Evolutionary conservation across 345 rosid species (phyloP).

Genomic region (Brassica carinata): DNA sequence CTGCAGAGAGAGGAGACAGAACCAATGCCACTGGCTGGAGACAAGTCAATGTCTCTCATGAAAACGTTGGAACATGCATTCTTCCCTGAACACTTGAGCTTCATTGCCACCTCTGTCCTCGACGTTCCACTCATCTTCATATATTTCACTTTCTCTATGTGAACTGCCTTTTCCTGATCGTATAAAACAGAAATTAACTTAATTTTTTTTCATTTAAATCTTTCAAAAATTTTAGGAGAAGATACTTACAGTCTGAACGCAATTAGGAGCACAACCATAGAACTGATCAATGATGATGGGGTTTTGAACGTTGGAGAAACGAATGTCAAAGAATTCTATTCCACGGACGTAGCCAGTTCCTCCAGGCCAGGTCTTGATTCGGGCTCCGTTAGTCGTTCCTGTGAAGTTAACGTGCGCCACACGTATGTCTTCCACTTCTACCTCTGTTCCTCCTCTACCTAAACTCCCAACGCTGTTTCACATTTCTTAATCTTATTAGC

Average conservation of each 20-base stretch:
- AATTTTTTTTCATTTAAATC: background rate
- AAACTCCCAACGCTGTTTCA: constrained; percentile 59
- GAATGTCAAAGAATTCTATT: constrained; percentile 45
- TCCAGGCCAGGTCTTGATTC: constrained; percentile 69
- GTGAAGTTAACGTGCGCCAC: constrained; percentile 43
- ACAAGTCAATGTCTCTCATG: constrained; percentile 31
- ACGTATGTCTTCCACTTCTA: constrained; percentile 42
- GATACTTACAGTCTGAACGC: constrained; percentile 12
- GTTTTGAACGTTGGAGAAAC: constrained; percentile 28
- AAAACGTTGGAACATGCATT: constrained; percentile 34
- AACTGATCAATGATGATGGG: constrained; percentile 60
- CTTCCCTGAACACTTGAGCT: constrained; percentile 27
- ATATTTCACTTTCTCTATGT: constrained; percentile 30
- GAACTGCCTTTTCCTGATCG: constrained; percentile 19
- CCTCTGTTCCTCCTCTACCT: constrained; percentile 39
- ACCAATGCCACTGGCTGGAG: constrained; percentile 17
- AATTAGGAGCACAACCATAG: constrained; percentile 33
- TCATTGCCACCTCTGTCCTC: constrained; percentile 33
- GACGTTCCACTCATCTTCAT: constrained; percentile 39
- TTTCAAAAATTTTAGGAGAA: background rate
- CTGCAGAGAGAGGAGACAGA: constrained; percentile 32
- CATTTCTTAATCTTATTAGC: background rate
- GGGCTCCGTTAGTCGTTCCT: constrained; percentile 52
- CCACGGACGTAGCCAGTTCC: constrained; percentile 50
- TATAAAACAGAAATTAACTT: background rate